Percentiles rank a stretch among this genome's conserved stretches.
These are phyloP conservation scores for Aspergillus novofumigatus DNA, from an alignment of 2,329 filamentous ascomycete genomes.

Conservation along the genomic window DNA sequence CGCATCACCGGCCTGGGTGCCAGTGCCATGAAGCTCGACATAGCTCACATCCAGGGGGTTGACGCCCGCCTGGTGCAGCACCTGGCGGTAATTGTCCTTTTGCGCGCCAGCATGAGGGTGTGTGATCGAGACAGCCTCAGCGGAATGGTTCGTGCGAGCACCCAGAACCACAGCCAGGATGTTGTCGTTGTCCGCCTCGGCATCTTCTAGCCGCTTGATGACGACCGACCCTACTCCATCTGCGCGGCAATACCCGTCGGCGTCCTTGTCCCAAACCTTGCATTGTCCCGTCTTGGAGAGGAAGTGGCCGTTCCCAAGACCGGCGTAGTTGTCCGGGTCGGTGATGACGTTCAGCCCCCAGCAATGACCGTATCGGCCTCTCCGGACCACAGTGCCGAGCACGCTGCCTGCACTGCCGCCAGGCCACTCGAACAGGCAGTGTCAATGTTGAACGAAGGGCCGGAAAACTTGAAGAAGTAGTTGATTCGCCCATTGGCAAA, in stretches of 20 bases:
- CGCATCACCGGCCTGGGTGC: conserved; percentile 40
- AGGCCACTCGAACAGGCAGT: conserved; percentile 64
- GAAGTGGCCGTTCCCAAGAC: conserved; percentile 54
- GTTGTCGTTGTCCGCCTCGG: conserved; percentile 46
- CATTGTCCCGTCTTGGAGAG: conserved; percentile 41
- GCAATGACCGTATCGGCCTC: conserved; percentile 78
- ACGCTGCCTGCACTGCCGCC: conserved; percentile 66
- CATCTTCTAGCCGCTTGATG: conserved; percentile 50
- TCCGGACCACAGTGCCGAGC: conserved; percentile 65
- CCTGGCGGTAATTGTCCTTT: conserved; percentile 31
- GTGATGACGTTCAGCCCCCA: conserved; percentile 67
- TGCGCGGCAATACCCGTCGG: conserved; percentile 53
- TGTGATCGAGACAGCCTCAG: conserved; percentile 44
- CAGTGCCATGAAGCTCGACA: conserved; percentile 41
- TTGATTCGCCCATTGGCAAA: conserved; percentile 63
- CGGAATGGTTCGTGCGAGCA: conserved; percentile 42
- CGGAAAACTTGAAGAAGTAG: conserved; percentile 71
- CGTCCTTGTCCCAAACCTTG: conserved; percentile 46
- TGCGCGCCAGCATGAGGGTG: conserved; percentile 40
- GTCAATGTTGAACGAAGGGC: conserved; percentile 66
- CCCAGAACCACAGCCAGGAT: conserved; percentile 42
- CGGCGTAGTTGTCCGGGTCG: conserved; percentile 73
- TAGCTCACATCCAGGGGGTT: conserved; percentile 35
- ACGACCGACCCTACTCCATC: conserved; percentile 49
- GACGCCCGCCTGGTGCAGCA: conserved; percentile 35